A percentile compares a stretch with the other conserved stretches of the same genome.
Evolutionary conservation across 805 yeast genomes (phyloP).

Genomic region (Metschnikowia hibisci): DNA sequence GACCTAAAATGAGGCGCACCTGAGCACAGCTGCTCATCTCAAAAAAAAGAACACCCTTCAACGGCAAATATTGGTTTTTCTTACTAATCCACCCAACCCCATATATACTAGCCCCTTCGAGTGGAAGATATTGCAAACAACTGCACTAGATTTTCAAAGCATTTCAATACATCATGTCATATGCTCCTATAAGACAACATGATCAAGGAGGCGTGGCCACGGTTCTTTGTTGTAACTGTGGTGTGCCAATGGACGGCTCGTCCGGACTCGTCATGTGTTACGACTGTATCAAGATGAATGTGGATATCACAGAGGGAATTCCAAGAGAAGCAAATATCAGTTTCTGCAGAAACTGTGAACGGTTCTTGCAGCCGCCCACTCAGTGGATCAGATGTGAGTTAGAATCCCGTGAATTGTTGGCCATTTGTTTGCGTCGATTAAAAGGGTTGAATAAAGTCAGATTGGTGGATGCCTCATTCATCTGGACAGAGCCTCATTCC

Average conservation of each 20-base stretch:
- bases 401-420: slow-evolving; percentile 89
- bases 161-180: slow-evolving; percentile 13
- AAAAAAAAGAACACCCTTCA: background rate
- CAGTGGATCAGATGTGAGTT: slow-evolving; percentile 90
- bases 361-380: slow-evolving; percentile 90
- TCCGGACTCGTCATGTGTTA: slow-evolving; percentile 91
- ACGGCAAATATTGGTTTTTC: background rate
- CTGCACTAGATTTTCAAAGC: no score
- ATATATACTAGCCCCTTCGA: background rate
- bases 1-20: background rate
- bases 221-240: slow-evolving; percentile 96
- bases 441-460: slow-evolving; percentile 85
- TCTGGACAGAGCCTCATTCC: slow-evolving; percentile 99
- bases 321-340: slow-evolving; percentile 93
- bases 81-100: slow-evolving; percentile 1
- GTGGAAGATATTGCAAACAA: background rate
- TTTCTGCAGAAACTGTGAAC: slow-evolving; percentile 95
- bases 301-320: slow-evolving; percentile 85
- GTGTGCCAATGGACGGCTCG: slow-evolving; percentile 96
- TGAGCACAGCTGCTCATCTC: slow-evolving; percentile 9
- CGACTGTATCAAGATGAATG: slow-evolving; percentile 92
- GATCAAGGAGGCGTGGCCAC: slow-evolving; percentile 54
- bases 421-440: slow-evolving; percentile 81
- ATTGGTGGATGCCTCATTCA: slow-evolving; percentile 86
- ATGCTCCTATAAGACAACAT: slow-evolving; percentile 16